Percentiles rank a stretch among this genome's conserved stretches.
Conservation (phyloP, 73 alveolate genomes). For the Tetrahymena elliotti region DNA sequence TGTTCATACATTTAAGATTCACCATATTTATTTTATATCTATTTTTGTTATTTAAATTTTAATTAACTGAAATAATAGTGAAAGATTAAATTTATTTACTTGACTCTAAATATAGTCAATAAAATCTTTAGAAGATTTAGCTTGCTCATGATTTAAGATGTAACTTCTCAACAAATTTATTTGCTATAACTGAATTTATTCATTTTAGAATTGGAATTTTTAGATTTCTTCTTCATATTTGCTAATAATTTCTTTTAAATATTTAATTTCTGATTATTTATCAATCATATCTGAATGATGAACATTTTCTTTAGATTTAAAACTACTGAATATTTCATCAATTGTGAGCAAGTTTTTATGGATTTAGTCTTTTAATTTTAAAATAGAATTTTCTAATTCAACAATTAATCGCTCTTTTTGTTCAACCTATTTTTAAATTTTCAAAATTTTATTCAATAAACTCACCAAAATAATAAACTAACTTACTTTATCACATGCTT, state of each 20-base stretch:
- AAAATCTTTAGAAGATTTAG: neutral
- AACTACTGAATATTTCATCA: neutral
- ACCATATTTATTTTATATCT: neutral
- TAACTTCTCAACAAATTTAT: neutral
- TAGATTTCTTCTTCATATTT: neutral
- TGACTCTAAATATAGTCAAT: neutral
- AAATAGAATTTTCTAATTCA: neutral
- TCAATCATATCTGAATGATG: neutral
- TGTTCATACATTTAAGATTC: neutral
- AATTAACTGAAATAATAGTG: neutral
- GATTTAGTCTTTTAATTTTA: neutral
- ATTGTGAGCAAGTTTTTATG: neutral
- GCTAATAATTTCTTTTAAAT: neutral
- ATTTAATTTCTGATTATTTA: neutral
- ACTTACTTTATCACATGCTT: neutral
- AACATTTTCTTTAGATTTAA: neutral
- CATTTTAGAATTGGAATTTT: neutral
- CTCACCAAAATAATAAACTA: neutral
- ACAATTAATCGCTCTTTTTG: neutral
- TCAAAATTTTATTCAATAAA: neutral
- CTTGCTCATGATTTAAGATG: neutral
- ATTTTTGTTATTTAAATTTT: no score
- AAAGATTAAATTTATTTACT: neutral
- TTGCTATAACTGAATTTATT: neutral
- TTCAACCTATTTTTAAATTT: neutral